Percentiles rank a stretch among this genome's conserved stretches.
Conservation (phyloP, 1,139 yeast genomes). For the Lodderomyces parapsilosis region DNA sequence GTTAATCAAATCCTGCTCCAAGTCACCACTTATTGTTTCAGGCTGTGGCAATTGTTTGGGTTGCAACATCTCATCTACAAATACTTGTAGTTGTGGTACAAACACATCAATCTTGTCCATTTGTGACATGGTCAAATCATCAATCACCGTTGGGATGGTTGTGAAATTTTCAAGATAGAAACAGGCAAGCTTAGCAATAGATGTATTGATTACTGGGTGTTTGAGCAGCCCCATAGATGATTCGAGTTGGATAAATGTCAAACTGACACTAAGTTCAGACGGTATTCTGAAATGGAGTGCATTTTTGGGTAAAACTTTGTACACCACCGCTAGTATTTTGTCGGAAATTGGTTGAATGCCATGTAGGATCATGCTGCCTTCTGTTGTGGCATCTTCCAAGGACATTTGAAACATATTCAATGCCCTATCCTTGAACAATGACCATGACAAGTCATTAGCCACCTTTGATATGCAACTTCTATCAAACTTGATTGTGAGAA, state of each 20-base stretch:
- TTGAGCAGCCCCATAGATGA: constrained; percentile 6
- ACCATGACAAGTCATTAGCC: constrained; percentile 14
- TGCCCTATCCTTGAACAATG: constrained; percentile 20
- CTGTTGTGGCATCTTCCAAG: constrained; percentile 18
- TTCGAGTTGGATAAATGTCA: constrained; percentile 21
- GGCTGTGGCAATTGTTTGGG: background rate
- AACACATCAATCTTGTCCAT: constrained; percentile 18
- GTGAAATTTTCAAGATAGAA: constrained; percentile 16
- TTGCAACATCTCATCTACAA: constrained; percentile 13
- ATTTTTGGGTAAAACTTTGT: constrained; percentile 29
- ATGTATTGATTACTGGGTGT: constrained; percentile 8
- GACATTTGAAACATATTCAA: constrained; percentile 30
- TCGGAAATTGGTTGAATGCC: constrained; percentile 22
- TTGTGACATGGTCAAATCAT: constrained; percentile 15
- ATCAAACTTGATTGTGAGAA: constrained; percentile 19
- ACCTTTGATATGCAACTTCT: constrained; percentile 13
- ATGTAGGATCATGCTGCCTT: constrained; percentile 28
- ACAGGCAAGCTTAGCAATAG: constrained; percentile 13
- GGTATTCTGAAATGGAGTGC: constrained; percentile 29
- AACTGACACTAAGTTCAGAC: constrained; percentile 24
- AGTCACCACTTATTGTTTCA: background rate
- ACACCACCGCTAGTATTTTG: constrained; percentile 26
- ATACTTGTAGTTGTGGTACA: constrained; percentile 17
- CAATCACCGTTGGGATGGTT: constrained; percentile 23
- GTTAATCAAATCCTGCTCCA: constrained; percentile 12